Conservation (phyloP, 441 rosid species). For the Viola pubescens region DNA sequence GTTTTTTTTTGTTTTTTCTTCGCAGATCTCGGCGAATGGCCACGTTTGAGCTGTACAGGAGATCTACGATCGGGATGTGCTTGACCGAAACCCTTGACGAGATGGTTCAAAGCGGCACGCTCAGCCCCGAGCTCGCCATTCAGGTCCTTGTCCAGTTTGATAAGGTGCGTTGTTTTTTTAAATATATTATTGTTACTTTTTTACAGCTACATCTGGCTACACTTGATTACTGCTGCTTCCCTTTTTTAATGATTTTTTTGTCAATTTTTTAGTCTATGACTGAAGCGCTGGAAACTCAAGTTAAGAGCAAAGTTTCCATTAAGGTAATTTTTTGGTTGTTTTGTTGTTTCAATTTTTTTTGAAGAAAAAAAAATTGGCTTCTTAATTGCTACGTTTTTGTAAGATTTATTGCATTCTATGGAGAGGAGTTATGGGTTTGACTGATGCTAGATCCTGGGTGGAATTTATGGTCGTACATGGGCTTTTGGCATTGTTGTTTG, state of each 20-base stretch:
- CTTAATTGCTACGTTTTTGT: no score
- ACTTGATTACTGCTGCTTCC: not conserved
- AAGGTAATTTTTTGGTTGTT: slow-evolving; percentile 38
- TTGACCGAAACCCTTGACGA: slow-evolving; percentile 91
- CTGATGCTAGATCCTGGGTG: no score
- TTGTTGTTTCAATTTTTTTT: not conserved
- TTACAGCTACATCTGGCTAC: not conserved
- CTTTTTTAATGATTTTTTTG: slow-evolving; percentile 2
- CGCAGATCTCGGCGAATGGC: slow-evolving; percentile 62
- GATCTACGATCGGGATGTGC: slow-evolving; percentile 96
- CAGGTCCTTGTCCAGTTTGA: slow-evolving; percentile 97
- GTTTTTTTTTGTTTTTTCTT: slow-evolving; percentile 3
- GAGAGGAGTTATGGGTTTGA: no score
- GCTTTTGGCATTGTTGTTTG: no score
- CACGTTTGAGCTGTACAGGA: slow-evolving; percentile 91
- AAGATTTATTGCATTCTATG: no score
- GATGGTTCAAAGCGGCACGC: slow-evolving; percentile 88
- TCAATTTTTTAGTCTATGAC: slow-evolving; percentile 64
- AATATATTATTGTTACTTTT: not conserved
- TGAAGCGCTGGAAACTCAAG: slow-evolving; percentile 80
- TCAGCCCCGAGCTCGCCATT: slow-evolving; percentile 88
- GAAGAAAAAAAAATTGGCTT: not conserved
- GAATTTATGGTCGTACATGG: no score
- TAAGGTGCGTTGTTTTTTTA: slow-evolving; percentile 41
- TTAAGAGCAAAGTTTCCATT: slow-evolving; percentile 83